A percentile compares a stretch with the other conserved stretches of the same genome.
Conservation (phyloP, 140 eudicot genomes). For the Flaveria floridana region DNA sequence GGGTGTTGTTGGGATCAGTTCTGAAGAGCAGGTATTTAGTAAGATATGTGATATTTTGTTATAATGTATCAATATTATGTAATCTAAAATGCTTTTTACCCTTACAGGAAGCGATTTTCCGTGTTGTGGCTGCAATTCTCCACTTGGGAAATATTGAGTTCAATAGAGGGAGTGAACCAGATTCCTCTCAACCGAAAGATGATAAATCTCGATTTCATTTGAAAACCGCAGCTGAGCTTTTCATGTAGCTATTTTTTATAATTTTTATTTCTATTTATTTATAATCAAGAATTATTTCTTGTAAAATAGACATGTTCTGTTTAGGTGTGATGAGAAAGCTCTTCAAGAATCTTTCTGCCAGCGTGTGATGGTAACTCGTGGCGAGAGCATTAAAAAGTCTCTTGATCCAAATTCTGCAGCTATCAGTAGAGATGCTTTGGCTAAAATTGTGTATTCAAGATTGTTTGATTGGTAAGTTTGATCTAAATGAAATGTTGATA, state of each 20-base stretch:
- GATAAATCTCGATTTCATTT: conserved; percentile 70
- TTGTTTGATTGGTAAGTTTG: conserved; percentile 64
- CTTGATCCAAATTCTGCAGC: conserved; percentile 65
- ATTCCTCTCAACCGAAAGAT: conserved; percentile 82
- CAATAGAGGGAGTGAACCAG: conserved; percentile 60
- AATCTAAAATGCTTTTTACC: conserved; percentile 18
- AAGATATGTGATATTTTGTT: background rate
- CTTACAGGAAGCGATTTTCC: conserved; percentile 68
- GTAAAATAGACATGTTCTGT: conserved; percentile 17
- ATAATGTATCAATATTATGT: background rate
- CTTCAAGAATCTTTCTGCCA: conserved; percentile 62
- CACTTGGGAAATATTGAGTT: conserved; percentile 82
- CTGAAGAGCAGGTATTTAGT: conserved; percentile 74
- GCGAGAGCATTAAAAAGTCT: conserved; percentile 54
- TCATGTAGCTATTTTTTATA: conserved; percentile 49
- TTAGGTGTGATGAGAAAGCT: conserved; percentile 56
- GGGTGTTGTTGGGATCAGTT: conserved; percentile 78
- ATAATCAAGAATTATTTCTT: background rate
- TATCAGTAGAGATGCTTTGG: conserved; percentile 62
- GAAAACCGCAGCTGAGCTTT: conserved; percentile 68
- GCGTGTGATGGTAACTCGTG: conserved; percentile 73
- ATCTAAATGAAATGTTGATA: conserved; percentile 16
- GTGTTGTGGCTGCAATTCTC: conserved; percentile 93
- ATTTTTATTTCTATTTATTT: background rate
- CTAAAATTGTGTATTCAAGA: conserved; percentile 60